Conservation (phyloP, 768 basidiomycete species). For the Nidularia pulvinata region DNA sequence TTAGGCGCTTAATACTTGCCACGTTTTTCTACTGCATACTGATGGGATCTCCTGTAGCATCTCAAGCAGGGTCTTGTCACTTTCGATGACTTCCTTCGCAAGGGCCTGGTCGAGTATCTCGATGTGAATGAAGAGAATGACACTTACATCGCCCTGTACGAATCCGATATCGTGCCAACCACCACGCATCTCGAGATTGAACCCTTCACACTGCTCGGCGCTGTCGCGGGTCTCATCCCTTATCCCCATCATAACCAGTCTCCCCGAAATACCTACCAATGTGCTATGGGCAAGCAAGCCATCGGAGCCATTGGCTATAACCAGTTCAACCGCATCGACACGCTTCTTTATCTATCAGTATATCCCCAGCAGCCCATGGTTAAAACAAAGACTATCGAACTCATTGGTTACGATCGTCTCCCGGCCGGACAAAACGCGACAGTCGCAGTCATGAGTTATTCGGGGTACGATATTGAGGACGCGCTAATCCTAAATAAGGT, state of each 20-base stretch:
- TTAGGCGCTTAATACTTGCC: constrained; percentile 15
- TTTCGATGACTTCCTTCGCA: constrained; percentile 93
- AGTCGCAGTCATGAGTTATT: constrained; percentile 99
- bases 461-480: constrained; percentile 99
- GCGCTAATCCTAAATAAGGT: constrained; percentile 96
- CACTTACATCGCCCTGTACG: constrained; percentile 93
- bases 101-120: constrained; percentile 95
- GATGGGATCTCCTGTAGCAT: constrained; percentile 40
- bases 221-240: constrained; percentile 97
- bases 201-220: constrained; percentile 96
- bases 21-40: constrained; percentile 5
- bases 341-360: constrained; percentile 94
- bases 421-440: constrained; percentile 99
- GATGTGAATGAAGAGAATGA: constrained; percentile 99
- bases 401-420: constrained; percentile 94
- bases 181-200: constrained; percentile 99
- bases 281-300: constrained; percentile 99
- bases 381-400: constrained; percentile 97
- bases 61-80: constrained; percentile 77
- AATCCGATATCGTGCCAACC: constrained; percentile 74
- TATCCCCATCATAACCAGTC: constrained; percentile 99
- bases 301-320: constrained; percentile 99
- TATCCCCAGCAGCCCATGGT: constrained; percentile 99
- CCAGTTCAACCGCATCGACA: constrained; percentile 97
- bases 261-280: constrained; percentile 99